Evolutionary conservation across 345 rosid species (phyloP).

Genomic region (Camelina hispida): DNA sequence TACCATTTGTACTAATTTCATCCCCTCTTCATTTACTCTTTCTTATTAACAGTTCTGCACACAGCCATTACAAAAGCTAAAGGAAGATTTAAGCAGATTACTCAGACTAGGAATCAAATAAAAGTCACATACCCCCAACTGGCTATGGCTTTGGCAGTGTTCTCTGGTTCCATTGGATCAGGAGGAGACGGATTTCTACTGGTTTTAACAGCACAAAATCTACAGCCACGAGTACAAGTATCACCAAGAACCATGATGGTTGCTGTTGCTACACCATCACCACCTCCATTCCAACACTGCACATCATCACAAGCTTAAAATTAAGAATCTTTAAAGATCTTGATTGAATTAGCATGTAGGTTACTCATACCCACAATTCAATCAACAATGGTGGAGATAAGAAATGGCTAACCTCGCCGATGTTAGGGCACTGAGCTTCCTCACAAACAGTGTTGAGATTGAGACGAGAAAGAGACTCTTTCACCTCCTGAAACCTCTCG

Average conservation of each 20-base stretch:
- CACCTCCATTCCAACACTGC: slow-evolving; percentile 99
- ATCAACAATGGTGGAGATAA: slow-evolving; percentile 3
- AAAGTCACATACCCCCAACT: slow-evolving; percentile 81
- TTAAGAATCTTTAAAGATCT: background rate
- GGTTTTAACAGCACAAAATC: slow-evolving; percentile 99
- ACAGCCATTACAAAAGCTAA: background rate
- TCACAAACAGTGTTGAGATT: slow-evolving; percentile 94
- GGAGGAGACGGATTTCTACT: slow-evolving; percentile 90
- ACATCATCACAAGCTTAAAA: background rate
- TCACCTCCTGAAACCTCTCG: slow-evolving; percentile 72
- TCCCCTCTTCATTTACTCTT: background rate
- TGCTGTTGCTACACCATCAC: slow-evolving; percentile 94
- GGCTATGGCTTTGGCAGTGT: slow-evolving; percentile 88
- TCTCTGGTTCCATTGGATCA: slow-evolving; percentile 91
- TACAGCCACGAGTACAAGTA: slow-evolving; percentile 98
- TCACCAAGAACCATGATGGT: slow-evolving; percentile 98
- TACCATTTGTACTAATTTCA: background rate
- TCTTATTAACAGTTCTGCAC: background rate
- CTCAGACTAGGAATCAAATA: background rate
- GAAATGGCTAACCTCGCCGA: slow-evolving; percentile 72
- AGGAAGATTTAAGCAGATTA: background rate
- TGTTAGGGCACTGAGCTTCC: slow-evolving; percentile 98
- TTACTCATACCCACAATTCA: slow-evolving; percentile 4
- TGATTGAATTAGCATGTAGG: background rate
- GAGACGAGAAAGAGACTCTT: slow-evolving; percentile 69